Evolutionary conservation across 1,284 basidiomycete species (phyloP).

Genomic region (Rhodotorula glutinis): DNA sequence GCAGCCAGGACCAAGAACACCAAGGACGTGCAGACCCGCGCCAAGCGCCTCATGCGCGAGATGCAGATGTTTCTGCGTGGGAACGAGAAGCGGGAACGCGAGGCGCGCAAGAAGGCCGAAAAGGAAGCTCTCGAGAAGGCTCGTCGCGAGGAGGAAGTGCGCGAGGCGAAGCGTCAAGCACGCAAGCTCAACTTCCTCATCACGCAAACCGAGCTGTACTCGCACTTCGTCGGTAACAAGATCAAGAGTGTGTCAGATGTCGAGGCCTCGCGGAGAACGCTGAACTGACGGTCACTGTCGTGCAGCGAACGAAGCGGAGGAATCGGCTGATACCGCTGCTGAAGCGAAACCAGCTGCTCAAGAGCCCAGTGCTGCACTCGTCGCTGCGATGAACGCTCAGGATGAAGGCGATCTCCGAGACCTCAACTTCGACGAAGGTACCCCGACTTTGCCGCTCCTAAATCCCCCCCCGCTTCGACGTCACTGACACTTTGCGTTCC

Average conservation of each 20-base stretch:
- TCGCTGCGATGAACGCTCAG: slow-evolving; percentile 32
- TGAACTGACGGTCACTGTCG: background rate
- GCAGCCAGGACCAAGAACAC: slow-evolving; percentile 74
- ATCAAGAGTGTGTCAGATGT: slow-evolving; percentile 86
- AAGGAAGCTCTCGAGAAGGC: slow-evolving; percentile 86
- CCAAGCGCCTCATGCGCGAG: slow-evolving; percentile 73
- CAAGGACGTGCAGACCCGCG: slow-evolving; percentile 85
- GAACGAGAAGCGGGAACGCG: slow-evolving; percentile 93
- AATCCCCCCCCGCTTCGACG: no score
- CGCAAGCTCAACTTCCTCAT: slow-evolving; percentile 98
- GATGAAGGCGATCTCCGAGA: slow-evolving; percentile 58
- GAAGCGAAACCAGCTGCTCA: slow-evolving; percentile 40
- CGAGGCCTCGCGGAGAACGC: no score
- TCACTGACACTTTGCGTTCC: background rate
- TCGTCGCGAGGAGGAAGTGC: slow-evolving; percentile 91
- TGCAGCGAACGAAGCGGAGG: slow-evolving; percentile 82
- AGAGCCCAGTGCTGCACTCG: slow-evolving; percentile 22
- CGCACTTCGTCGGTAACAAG: slow-evolving; percentile 98
- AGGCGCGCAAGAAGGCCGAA: slow-evolving; percentile 88
- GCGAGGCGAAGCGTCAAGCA: slow-evolving; percentile 91
- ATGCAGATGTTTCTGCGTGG: slow-evolving; percentile 98
- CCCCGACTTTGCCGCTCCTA: no score
- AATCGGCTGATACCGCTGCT: slow-evolving; percentile 58
- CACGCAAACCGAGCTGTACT: slow-evolving; percentile 98
- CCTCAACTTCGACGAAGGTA: slow-evolving; percentile 92